A percentile compares a stretch with the other conserved stretches of the same genome.
phyloP scores from a whole-genome alignment of 176 grass and related monocot species.

The Leersia perrieri region DNA sequence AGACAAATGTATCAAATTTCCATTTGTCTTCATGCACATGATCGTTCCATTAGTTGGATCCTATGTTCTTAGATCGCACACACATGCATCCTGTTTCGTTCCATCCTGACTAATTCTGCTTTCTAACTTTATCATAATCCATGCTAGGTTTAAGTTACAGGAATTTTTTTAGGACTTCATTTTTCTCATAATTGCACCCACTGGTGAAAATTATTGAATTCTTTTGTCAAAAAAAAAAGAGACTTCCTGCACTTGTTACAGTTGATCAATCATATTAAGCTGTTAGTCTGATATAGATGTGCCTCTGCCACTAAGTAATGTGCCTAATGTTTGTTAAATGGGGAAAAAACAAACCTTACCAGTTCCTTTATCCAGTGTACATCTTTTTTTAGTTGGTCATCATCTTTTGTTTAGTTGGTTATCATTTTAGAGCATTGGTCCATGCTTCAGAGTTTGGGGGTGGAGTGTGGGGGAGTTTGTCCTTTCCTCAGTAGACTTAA shows the following conservation, averaged over 20 bases:
- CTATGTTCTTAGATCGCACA: not conserved
- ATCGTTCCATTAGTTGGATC: not conserved
- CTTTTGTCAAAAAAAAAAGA: no score
- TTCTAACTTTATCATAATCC: not conserved
- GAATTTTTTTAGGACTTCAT: not conserved
- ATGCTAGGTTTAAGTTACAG: not conserved
- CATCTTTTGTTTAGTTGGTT: not conserved
- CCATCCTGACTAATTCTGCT: not conserved
- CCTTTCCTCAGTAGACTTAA: not conserved
- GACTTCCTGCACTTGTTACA: not conserved
- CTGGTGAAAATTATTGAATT: not conserved
- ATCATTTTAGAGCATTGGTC: not conserved
- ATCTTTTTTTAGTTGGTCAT: not conserved
- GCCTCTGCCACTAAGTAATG: not conserved
- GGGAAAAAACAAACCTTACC: not conserved
- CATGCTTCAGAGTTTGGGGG: not conserved
- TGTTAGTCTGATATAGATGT: not conserved
- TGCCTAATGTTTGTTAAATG: not conserved
- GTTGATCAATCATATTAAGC: slow-evolving; percentile 1
- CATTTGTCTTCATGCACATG: not conserved
- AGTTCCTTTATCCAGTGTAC: not conserved
- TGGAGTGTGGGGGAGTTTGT: not conserved
- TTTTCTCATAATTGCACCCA: slow-evolving; percentile 13
- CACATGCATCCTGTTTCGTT: slow-evolving; percentile 9
- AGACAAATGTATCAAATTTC: not conserved